Base-by-base conservation (phyloP, 257 asterid species). In the Solanum peruvianum region DNA sequence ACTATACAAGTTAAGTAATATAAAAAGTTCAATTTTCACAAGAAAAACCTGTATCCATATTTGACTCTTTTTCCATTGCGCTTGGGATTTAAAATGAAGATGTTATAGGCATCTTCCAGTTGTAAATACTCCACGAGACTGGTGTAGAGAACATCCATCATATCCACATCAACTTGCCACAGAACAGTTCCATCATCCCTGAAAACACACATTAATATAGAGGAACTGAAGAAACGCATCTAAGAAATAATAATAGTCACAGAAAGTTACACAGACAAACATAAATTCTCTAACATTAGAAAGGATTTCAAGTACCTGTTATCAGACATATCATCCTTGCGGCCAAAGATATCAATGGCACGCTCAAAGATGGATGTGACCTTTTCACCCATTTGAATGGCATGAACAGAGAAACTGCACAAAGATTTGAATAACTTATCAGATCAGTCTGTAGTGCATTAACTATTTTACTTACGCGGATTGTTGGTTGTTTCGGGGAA, bases 111-210 rank as follows among this genome's bases (percentile, higher is more conserved):
- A 91, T 93, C 93, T 85, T 89, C 98, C 90, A 97, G 87, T 82
- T 95, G 96, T 91, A 97, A 90, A 92, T 97, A 97, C 88, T 97
- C 99, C 90, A 97, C 96, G 78, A 97, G 98, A 91, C 98, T 96
- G 91, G 91, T 91, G 93, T 94, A 89, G 88, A 96, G 73, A 89
- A 90, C 92, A 89, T 92, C 93, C 91, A 97, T 94, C 99, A 96
- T 91, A 93, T 97, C 99, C 88, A 93, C 92, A 85, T 97, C 99
- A 90, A 97, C 98, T 93, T 96, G 99, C 99, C 99, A 96, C 83
- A 92, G 91, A 89, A 92, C 94, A 84, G 84, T 86, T 67, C 88
- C 92, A 87, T 92, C 96, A 83, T 93, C 98, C 91, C 98, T 97
- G 86, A 33, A 83, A 88, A 85, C 86, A 81, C 31, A 31, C 10